Conservation (phyloP, 257 asterid species). For the Ballota nigra region DNA sequence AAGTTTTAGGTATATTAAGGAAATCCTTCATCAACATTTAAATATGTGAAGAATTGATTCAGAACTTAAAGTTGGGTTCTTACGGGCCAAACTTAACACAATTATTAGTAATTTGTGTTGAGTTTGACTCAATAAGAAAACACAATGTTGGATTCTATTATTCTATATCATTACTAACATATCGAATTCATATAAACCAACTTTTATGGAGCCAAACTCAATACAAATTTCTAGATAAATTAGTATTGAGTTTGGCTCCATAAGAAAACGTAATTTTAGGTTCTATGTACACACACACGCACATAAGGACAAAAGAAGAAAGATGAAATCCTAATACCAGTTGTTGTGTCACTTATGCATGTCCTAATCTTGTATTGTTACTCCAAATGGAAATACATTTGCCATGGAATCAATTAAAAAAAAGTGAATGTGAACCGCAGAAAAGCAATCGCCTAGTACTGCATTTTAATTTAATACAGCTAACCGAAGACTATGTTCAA, state of each 20-base stretch:
- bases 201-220: background rate
- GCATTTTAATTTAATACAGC: too few relatives aligned
- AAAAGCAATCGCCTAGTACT: background rate
- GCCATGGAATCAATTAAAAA: background rate
- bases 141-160: background rate
- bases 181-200: background rate
- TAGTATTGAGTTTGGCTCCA: background rate
- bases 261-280: background rate
- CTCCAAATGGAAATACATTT: background rate
- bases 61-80: background rate
- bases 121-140: background rate
- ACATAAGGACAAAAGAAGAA: background rate
- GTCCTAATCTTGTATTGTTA: background rate
- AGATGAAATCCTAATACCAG: background rate
- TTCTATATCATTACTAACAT: background rate
- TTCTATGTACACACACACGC: background rate
- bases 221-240: background rate
- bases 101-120: background rate
- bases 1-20: background rate
- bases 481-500: too few relatives aligned
- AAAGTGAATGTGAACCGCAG: background rate
- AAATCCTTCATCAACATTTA: background rate
- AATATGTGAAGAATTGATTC: background rate
- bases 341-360: background rate
- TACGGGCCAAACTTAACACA: background rate